Conservation (phyloP, 164 flowering plant species). For the Vitis cinerea region DNA sequence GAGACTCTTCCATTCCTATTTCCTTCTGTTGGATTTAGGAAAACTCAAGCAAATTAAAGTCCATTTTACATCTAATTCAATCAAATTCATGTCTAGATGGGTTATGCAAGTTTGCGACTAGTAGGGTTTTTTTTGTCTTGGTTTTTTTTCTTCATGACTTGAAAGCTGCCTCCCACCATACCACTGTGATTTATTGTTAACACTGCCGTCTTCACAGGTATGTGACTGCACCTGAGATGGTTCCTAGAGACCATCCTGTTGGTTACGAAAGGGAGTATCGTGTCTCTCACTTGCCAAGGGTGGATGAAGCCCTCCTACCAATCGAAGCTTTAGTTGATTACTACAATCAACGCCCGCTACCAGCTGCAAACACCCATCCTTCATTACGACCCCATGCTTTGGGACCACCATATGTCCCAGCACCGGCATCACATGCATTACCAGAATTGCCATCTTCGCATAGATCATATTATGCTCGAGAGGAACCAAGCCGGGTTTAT, state of each 20-base stretch:
- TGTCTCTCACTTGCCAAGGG: neutral
- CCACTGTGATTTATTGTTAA: neutral
- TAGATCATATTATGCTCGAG: neutral
- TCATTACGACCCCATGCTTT: neutral
- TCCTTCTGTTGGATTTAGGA: too few species aligned
- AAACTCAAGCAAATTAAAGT: too few species aligned
- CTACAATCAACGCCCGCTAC: neutral
- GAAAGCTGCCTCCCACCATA: too few species aligned
- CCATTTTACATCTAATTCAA: too few species aligned
- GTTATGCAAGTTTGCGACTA: too few species aligned
- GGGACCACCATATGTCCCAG: neutral
- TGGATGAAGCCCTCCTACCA: neutral
- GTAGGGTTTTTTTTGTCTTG: too few species aligned
- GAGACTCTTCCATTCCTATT: too few species aligned
- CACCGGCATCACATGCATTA: neutral
- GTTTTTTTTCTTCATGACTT: too few species aligned
- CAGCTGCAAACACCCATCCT: neutral
- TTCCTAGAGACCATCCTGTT: neutral
- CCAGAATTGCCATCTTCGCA: neutral
- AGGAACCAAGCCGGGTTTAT: neutral
- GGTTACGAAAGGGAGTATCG: neutral
- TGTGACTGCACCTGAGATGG: neutral
- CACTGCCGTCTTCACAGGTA: neutral
- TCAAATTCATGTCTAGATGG: too few species aligned
- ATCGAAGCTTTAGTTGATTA: neutral